Evolutionary conservation across 495 filamentous ascomycete genomes (phyloP), one percentile per base, ranked within the genome.

Genomic region (Penicillium odoratum): DNA sequence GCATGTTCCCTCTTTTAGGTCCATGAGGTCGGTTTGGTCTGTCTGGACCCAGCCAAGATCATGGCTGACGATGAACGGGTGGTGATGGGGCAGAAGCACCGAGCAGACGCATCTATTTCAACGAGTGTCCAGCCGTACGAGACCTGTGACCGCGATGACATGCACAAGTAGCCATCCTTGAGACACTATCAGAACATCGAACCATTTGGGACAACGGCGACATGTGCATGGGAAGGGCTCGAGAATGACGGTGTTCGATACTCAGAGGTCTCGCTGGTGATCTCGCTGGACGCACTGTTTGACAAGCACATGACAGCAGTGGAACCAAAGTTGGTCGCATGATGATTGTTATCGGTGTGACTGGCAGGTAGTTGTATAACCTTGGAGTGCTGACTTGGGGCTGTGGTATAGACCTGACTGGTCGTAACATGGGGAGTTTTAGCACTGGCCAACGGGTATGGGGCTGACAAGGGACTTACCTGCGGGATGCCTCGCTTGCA

Each of bases 151-250:
- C 30, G 30, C 21, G 48, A 26, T 34, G 48, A n/a, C 15, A 31
- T 51, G 48, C 48, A 36, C 29, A 51, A 18, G 30, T 51, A 51
- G 48, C 48, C 30, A 18, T 51, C 15, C 33, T 38, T 51, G 13
- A 21, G 13, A 51, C 48, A 51, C n/a, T 38, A 34, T 51, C 48
- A 38, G 48, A 51, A 51, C 48, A 34, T 51, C 33, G 48, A 34
- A 18, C 21, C 48, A 36, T 51, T 51, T 31, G 15, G 21, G 31
- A 51, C 21, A 51, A 51, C 30, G 33, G 48, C 48, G 31, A 51
- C 33, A 13, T 51, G 30, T 34, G 29, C 48, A 21, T 21, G 21
- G 21, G 21, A 26, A 25, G 3, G 21, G 30, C 21, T 21, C 25
- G 38, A 18, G 30, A n/a, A 7, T 16, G 13, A 31, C 48, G 30